These are phyloP conservation scores for Aegilops speltoides DNA, from an alignment of 176 grass and related monocot species.

Conservation along the genomic window DNA sequence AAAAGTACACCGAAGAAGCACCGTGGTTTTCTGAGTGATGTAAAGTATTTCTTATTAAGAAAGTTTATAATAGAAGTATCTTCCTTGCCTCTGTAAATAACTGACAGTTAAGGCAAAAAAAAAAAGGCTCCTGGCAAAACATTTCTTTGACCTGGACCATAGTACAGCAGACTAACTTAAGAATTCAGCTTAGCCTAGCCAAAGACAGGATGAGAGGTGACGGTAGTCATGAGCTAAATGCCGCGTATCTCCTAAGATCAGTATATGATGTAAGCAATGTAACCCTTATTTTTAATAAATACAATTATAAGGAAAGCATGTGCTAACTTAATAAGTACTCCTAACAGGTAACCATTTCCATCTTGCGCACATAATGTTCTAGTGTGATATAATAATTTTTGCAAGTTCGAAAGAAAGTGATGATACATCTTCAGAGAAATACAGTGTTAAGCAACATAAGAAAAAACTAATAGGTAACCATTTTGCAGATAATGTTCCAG, in stretches of 20 bases:
- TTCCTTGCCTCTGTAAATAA: not conserved
- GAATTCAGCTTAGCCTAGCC: not conserved
- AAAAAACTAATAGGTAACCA: not conserved
- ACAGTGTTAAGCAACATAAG: not conserved
- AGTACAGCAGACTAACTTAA: not conserved
- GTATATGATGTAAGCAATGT: conserved; percentile 2
- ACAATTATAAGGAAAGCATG: not conserved
- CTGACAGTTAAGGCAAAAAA: not conserved
- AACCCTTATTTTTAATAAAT: not conserved
- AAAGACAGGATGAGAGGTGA: conserved; percentile 3
- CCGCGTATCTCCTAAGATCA: not conserved
- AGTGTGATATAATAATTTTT: conserved; percentile 11
- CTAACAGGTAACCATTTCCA: not conserved
- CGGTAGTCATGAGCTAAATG: not conserved
- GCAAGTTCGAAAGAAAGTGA: not conserved
- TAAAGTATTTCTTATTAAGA: not conserved
- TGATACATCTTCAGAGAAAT: not conserved
- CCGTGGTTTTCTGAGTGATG: not conserved
- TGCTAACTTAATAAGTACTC: not conserved
- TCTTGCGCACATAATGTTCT: not conserved
- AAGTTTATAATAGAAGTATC: not conserved
- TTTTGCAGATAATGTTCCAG: conserved; percentile 2
- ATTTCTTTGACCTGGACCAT: not conserved
- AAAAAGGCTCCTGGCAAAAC: not conserved
- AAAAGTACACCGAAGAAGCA: not conserved